phyloP scores from a whole-genome alignment of 2,329 filamentous ascomycete genomes.

The Neonectria coccinea region DNA sequence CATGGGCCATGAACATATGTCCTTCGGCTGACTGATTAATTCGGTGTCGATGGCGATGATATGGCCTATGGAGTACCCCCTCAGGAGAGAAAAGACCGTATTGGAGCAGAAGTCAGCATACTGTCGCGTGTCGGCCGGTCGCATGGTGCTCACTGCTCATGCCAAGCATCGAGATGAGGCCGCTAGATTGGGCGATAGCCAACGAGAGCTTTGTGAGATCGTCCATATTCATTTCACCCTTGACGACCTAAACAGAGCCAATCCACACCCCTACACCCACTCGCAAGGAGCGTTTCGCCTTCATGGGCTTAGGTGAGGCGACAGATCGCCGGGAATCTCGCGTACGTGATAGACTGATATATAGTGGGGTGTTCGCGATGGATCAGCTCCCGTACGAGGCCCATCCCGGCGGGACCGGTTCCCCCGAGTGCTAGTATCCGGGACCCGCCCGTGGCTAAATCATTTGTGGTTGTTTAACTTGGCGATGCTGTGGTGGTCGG shows the following conservation, averaged over 20 bases:
- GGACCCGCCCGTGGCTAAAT: not conserved
- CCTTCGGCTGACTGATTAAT: constrained; percentile 11
- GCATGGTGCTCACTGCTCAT: not conserved
- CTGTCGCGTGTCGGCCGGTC: not conserved
- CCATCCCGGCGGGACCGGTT: constrained; percentile 49
- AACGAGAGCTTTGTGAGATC: constrained; percentile 2
- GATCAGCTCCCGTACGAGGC: constrained; percentile 47
- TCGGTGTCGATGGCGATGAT: constrained; percentile 14
- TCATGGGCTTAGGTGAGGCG: not conserved
- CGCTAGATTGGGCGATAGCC: constrained; percentile 12
- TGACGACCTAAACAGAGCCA: not conserved
- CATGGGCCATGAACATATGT: constrained; percentile 4
- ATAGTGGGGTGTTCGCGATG: constrained; percentile 41
- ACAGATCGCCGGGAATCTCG: constrained; percentile 22
- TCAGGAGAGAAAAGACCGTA: constrained; percentile 6
- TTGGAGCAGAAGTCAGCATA: constrained; percentile 7
- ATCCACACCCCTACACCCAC: not conserved
- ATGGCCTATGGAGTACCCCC: not conserved
- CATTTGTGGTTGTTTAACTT: not conserved
- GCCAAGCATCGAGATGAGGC: constrained; percentile 10
- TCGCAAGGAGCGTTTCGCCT: not conserved
- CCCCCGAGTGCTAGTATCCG: constrained; percentile 48
- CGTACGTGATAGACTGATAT: constrained; percentile 31
- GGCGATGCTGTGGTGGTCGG: not conserved
- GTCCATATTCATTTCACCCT: constrained; percentile 3